Evolutionary conservation across 192 early-diverging fungal genomes (phyloP), one percentile per base, ranked within the genome.

Genomic region (Coemansia reversa): DNA sequence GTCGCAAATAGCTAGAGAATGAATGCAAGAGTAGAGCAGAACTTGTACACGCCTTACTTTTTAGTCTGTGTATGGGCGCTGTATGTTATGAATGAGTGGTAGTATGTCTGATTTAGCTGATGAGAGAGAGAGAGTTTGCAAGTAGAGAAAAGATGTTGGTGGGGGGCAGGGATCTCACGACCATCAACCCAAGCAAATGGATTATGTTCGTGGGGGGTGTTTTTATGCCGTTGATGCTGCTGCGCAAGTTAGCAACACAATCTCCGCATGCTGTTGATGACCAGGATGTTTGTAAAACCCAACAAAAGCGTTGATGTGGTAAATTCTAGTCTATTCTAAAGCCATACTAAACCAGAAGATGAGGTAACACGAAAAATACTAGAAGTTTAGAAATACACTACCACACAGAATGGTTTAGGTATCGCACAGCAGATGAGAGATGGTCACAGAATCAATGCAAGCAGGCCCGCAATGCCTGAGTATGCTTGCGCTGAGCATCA

Each of bases 401-500:
- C 2, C 33, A 35, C 33, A 35, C 11, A 35, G 33, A 35, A 27
- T 27, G 3, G 7, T 35, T 12, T 12, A 35, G 33, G 7, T 1
- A 5, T 35, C 63, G 63, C 23, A 39, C 35, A 16, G 12, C 27
- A 27, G 27, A 27, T 27, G 39, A 16, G 3, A 39, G 14, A 45
- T 45, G 39, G 3, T 16, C 14, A 16, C 3, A 4, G 14, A 65
- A 45, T 35, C 29, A 7, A 63, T 39, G 3, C 23, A 24, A 5
- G 18, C 12, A 3, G 3, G 32, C 39, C 19, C 18, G 27, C 28
- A 51, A 30, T 45, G 78, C 83, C 54, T 75, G 68, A 47, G 90
- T 87, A 75, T 95, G 93, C 60, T 88, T 90, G 74, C 95, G 93
- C 76, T 98, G 92, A 62, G 94, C 94, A 5, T 90, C 92, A 9